Percentiles rank a stretch among this genome's conserved stretches.
Evolutionary conservation across 1,139 yeast species (phyloP).

Genomic region (Zygosaccharomyces pseudobailii): DNA sequence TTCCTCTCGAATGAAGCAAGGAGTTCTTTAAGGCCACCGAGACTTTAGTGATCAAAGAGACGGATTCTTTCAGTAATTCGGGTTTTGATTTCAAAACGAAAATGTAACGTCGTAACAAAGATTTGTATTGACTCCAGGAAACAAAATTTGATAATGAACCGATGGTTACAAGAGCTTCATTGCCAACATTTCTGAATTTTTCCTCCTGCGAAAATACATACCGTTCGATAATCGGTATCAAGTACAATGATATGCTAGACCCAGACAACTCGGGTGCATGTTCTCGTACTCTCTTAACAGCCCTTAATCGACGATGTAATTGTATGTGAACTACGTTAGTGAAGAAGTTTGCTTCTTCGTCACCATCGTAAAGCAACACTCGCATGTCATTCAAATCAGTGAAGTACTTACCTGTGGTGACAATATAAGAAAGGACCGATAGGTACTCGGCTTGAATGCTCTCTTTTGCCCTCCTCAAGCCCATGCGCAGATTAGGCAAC

Average conservation of each 20-base stretch:
- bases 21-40: constrained; percentile 49
- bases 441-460: constrained; percentile 69
- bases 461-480: constrained; percentile 61
- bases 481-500: constrained; percentile 63
- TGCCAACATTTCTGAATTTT: constrained; percentile 64
- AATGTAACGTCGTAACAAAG: constrained; percentile 67
- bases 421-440: constrained; percentile 57
- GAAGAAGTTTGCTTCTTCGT: constrained; percentile 85
- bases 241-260: constrained; percentile 66
- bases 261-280: constrained; percentile 43
- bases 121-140: constrained; percentile 78
- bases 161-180: constrained; percentile 65
- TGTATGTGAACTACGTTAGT: constrained; percentile 79
- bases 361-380: constrained; percentile 56
- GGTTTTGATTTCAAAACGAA: constrained; percentile 49
- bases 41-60: constrained; percentile 58
- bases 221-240: constrained; percentile 81
- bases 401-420: constrained; percentile 45
- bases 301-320: constrained; percentile 78
- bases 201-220: constrained; percentile 53
- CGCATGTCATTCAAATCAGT: constrained; percentile 64
- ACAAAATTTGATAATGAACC: constrained; percentile 55
- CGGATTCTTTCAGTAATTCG: constrained; percentile 53
- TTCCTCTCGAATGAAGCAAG: constrained; percentile 21
- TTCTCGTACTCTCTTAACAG: constrained; percentile 57